A percentile compares a stretch with the other conserved stretches of the same genome.
Conservation (phyloP, 2,329 filamentous ascomycete species). For the Eutypella sp. region DNA sequence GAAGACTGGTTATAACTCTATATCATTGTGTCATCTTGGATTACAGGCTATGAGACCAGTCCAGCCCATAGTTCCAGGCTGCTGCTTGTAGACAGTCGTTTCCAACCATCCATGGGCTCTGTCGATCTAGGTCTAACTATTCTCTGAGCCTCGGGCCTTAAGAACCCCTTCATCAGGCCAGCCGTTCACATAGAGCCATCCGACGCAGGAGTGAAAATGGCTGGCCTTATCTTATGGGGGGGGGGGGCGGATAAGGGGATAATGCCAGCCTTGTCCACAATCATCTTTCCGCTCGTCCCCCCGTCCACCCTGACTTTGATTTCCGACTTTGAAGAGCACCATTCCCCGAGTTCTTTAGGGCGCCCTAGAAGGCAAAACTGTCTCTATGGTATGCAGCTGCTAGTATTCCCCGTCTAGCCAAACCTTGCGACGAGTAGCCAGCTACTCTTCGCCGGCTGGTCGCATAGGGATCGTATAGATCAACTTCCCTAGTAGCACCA, state of each 20-base stretch:
- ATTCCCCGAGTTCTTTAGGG: constrained; percentile 26
- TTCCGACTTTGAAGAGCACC: too few relatives aligned
- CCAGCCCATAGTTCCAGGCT: not conserved
- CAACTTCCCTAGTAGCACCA: too few relatives aligned
- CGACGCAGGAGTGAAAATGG: constrained; percentile 29
- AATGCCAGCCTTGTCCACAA: constrained; percentile 16
- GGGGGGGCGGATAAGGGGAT: constrained; percentile 27
- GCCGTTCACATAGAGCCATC: constrained; percentile 33
- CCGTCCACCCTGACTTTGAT: constrained; percentile 31
- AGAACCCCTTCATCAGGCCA: constrained; percentile 31
- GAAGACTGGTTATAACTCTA: too few relatives aligned
- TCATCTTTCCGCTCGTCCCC: constrained; percentile 22
- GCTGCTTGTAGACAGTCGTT: constrained; percentile 13
- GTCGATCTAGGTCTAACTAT: constrained; percentile 30
- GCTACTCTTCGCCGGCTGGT: too few relatives aligned
- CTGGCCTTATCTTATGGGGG: constrained; percentile 19
- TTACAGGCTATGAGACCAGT: not conserved
- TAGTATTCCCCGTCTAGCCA: constrained; percentile 11
- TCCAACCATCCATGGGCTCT: constrained; percentile 27
- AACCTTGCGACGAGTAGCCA: constrained; percentile 27
- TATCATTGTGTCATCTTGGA: too few relatives aligned
- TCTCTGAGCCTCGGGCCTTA: constrained; percentile 25
- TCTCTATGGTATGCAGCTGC: constrained; percentile 20
- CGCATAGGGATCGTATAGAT: too few relatives aligned
- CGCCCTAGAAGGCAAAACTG: constrained; percentile 27